phyloP scores from a whole-genome alignment of 371 early-diverging fungal genomes.

The Nematocida sp. region DNA sequence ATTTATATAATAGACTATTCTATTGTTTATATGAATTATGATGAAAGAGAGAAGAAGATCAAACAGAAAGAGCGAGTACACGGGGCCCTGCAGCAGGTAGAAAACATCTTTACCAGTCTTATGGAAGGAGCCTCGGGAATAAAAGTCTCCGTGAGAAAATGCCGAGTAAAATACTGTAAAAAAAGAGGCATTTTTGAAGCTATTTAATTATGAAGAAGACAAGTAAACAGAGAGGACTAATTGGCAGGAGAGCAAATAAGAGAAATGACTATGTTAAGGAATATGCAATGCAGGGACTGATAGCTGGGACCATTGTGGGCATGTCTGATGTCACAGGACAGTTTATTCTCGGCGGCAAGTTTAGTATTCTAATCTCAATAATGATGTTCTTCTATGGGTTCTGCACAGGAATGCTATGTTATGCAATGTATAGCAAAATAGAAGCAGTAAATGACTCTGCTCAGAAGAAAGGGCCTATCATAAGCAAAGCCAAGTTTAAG shows the following conservation, averaged over 20 bases:
- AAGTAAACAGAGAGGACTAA: constrained; percentile 29
- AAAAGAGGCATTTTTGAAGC: constrained; percentile 53
- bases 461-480: not conserved
- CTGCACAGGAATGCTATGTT: constrained; percentile 26
- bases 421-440: constrained; percentile 19
- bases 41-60: constrained; percentile 4
- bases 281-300: constrained; percentile 1
- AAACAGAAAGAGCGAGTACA: not conserved
- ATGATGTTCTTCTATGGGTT: constrained; percentile 24
- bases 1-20: not conserved
- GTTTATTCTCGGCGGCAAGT: not conserved
- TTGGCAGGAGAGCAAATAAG: constrained; percentile 1
- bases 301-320: not conserved
- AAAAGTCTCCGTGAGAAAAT: constrained; percentile 18
- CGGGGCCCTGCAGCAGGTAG: constrained; percentile 5
- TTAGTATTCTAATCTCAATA: not conserved
- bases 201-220: constrained; percentile 14
- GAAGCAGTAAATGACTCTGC: not conserved
- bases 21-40: constrained; percentile 11
- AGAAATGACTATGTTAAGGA: not conserved
- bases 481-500: not conserved
- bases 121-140: not conserved
- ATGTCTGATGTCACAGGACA: constrained; percentile 24
- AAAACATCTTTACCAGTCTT: constrained; percentile 15
- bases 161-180: constrained; percentile 26